Conservation (phyloP, 1,139 yeast genomes). For the Hyphopichia pseudoburtonii region DNA sequence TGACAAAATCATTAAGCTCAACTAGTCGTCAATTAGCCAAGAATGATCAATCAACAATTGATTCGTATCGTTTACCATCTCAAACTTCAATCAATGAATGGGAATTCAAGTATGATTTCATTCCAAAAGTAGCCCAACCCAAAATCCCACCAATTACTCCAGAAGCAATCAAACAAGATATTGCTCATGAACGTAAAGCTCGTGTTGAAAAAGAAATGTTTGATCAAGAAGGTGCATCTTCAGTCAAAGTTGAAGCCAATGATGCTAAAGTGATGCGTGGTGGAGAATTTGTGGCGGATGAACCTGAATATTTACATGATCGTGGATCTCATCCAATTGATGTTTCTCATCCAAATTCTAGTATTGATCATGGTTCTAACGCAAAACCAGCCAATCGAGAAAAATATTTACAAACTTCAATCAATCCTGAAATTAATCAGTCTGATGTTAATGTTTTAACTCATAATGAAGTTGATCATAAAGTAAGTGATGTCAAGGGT, state of each 20-base stretch:
- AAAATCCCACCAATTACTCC: conserved; percentile 54
- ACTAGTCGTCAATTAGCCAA: conserved; percentile 25
- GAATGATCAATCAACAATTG: conserved; percentile 48
- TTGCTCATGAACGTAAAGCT: conserved; percentile 42
- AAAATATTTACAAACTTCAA: conserved; percentile 42
- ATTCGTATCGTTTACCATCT: conserved; percentile 45
- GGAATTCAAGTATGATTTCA: conserved; percentile 53
- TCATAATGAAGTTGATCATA: conserved; percentile 39
- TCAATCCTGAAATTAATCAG: conserved; percentile 44
- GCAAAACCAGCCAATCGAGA: conserved; percentile 45
- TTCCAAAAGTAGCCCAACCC: conserved; percentile 44
- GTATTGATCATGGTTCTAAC: conserved; percentile 12
- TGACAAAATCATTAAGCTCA: neutral
- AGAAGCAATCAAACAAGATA: conserved; percentile 51
- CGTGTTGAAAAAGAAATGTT: conserved; percentile 44
- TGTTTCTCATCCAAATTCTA: conserved; percentile 12
- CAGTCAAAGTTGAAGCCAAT: conserved; percentile 48
- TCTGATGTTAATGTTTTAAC: conserved; percentile 40
- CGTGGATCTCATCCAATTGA: conserved; percentile 31
- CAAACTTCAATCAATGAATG: conserved; percentile 50
- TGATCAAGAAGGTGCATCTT: conserved; percentile 34
- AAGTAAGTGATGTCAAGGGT: conserved; percentile 26
- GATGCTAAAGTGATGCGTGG: conserved; percentile 44
- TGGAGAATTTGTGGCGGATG: conserved; percentile 40
- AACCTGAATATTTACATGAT: conserved; percentile 43